Evolutionary conservation across 345 rosid species (phyloP), one percentile per base, ranked within the genome.

Genomic region (Eucalyptus victrix): DNA sequence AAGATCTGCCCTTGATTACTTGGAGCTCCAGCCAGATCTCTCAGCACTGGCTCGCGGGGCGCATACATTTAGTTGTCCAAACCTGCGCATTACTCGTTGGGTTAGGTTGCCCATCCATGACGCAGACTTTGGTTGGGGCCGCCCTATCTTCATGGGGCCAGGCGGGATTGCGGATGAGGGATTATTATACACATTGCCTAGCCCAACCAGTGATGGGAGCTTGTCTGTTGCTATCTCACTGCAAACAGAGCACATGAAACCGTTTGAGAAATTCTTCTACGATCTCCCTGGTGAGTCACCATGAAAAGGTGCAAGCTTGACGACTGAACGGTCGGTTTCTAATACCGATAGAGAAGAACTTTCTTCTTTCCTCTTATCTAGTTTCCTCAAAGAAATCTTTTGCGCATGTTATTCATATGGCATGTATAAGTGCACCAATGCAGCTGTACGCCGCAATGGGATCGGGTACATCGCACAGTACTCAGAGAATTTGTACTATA

Each of bases 61-160:
- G 5, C 98, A 96, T 89, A 96, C 97, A 88, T 96, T 94, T 89
- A 93, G 83, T 92, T 96, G 98, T 90, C 99, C 99, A 3, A 97
- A 97, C 44, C 94, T 97, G 9, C 95, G 96, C 91, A 96, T 97
- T 89, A 94, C 95, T 24, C 95, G 98, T 88, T 97, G 99, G 99
- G 96, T 89, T 50, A 94, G 98, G 90, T 88, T 97, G 89, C 98
- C 99, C 14, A 95, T 96, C 89, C 96, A 97, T 87, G 98, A 96
- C 49, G 98, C 98, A 13, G 99, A 97, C 91, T 97, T 97, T 42
- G 99, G 99, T 6, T 97, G 99, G 99, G 99, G 99, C 6, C 92
- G 99, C 40, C 99, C 98, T 49, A 94, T 97, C 28, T 96, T 93
- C 80, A 96, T 97, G 99, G 99, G 99, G 42, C 98, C 98, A 28